Evolutionary conservation across 129 eudicot species (phyloP), one percentile per base, ranked within the genome.

Genomic region (Erigeron canadensis): DNA sequence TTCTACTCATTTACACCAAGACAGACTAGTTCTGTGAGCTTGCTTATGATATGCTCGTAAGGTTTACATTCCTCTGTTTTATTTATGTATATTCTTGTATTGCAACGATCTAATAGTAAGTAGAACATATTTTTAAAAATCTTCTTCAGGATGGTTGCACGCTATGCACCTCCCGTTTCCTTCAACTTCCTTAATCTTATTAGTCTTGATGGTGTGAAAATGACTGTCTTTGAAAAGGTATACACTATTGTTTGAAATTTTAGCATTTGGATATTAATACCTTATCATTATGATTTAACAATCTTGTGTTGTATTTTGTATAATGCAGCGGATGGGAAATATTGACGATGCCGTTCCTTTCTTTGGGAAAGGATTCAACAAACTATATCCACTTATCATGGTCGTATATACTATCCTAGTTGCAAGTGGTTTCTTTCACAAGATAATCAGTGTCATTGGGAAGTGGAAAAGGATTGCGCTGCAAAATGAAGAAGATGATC

Each of bases 41-140:
- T 93, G 87, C 89, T 93, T 46, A 89, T 89, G 98, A 93, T 93
- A 68, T 89, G 96, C 90, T 89, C 98, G 96, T 93, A 85, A 81
- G 98, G 63, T 60, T 18, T 50, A 63, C 68, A 7, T 78, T 75
- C 11, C 37, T 43, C 46, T 37, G 39, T 19, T 19, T 40, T 63
- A 17, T 38, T 46, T 56, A 42, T 19, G 2, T 13, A 16, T 6
- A 16, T 28, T 28, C 34, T 13, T 9, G 23, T 19, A 10, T 73
- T 43, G 42, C 4, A 61, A 59, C 60, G 59, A 73, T 12, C 71
- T 54, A 50, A 13, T 61, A 18, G 37, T 45, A 23, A 41, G 45
- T 56, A 51, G 8, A 69, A 43, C n/a, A 9, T 39, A 39, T 46
- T 53, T 81, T 34, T 57, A 56, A 48, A 50, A 40, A 42, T 74